Base-by-base conservation (phyloP, 805 yeast species). In the Yarrowia hollandica region DNA sequence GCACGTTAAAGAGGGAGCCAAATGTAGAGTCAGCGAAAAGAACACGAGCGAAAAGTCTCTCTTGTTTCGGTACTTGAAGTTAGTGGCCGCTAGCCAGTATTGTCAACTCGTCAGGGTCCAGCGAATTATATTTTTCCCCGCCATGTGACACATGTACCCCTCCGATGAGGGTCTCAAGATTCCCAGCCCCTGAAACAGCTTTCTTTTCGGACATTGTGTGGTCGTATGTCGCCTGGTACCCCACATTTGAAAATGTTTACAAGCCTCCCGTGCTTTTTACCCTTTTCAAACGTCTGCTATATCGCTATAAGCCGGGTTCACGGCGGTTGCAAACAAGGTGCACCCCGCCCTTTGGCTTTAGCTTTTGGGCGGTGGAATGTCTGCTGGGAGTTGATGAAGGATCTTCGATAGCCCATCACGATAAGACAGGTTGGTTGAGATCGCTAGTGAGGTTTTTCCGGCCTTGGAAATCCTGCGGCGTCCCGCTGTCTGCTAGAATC, bases 301-400 rank as follows among this genome's bases (percentile, higher is more conserved):
- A 21, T 15, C n/a, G 30, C 44, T 15, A 39, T 4, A 39, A 39
- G 30, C 44, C 44, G 16, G n/a, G n/a, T n/a, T n/a, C n/a, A n/a
- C n/a, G n/a, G n/a, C n/a, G n/a, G n/a, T n/a, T n/a, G 7, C 26
- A n/a, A 14, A n/a, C 22, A n/a, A 21, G 25, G 33, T 25, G 48
- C 33, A 41, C 48, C 33, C 48, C 48, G 26, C 48, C 33, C 48
- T 41, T 41, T 41, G 22, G 10, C n/a, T 23, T 25, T 25, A 11
- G 22, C 31, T 25, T 41, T 25, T n/a, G 18, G n/a, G 8, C n/a
- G 9, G 12, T 11, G 46, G 46, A 41, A 41, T 41, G 46, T 38
- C 25, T 23, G 48, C 22, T 12, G 23, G 19, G 48, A 26, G 48
- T 16, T 14, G 7, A n/a, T 19, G 11, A 19, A 23, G n/a, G 44